Evolutionary conservation across 352 stramenopile genomes (phyloP).

Genomic region (Globisporangium cystogenes): DNA sequence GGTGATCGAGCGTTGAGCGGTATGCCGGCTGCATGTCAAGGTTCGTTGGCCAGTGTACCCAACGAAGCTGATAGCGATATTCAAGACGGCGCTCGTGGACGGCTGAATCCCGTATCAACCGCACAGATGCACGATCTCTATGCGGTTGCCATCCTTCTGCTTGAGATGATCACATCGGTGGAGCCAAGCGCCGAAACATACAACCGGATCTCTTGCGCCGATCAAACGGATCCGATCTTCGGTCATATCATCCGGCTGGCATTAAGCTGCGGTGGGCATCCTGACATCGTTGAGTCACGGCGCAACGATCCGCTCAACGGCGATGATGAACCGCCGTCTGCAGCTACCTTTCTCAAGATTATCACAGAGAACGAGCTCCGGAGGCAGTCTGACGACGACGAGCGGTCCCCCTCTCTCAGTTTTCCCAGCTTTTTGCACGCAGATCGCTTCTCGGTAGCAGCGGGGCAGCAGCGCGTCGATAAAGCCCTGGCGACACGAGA

Average conservation of each 20-base stretch:
- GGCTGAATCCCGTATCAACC: neutral
- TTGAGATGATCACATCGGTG: conserved; percentile 58
- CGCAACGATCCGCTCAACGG: conserved; percentile 2
- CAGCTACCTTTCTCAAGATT: conserved; percentile 17
- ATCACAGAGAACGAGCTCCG: conserved; percentile 21
- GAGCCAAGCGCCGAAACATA: conserved; percentile 52
- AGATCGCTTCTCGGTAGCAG: conserved; percentile 30
- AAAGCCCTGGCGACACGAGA: conserved; percentile 19
- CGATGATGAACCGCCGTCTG: conserved; percentile 3
- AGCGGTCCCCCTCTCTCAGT: conserved; percentile 1
- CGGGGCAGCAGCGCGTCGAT: conserved; percentile 22
- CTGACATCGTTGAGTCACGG: neutral
- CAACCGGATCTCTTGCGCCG: conserved; percentile 37
- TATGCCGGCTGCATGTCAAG: neutral
- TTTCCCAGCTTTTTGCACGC: conserved; percentile 55
- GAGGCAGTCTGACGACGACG: conserved; percentile 2
- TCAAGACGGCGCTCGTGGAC: neutral
- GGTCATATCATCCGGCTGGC: conserved; percentile 25
- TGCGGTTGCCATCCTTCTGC: conserved; percentile 58
- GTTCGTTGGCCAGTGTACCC: too few relatives aligned
- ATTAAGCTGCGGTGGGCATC: conserved; percentile 10
- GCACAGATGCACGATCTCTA: conserved; percentile 36
- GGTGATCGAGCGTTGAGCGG: neutral
- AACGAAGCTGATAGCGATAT: neutral
- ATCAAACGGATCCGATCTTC: conserved; percentile 44